Evolutionary conservation across 331 rosid species (phyloP), one percentile per base, ranked within the genome.

Genomic region (Pyrus hybrid): DNA sequence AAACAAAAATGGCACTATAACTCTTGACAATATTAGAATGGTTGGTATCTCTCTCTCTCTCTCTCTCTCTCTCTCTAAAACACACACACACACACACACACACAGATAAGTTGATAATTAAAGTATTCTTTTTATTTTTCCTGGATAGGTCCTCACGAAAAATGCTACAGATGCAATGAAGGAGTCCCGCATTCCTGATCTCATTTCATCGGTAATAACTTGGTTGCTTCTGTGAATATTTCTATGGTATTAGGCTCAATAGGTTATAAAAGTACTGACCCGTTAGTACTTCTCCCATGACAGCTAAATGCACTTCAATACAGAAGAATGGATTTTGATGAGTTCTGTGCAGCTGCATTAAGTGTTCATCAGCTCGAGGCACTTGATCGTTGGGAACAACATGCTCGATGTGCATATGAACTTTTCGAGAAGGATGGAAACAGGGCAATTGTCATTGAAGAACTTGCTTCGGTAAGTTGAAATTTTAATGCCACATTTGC

Each of bases 321-420:
- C 81, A 89, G 98, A 89, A 90, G 99, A 82, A 92, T 95, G 99
- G 98, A 95, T 77, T 95, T 90, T 83, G 98, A 92, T 78, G 99
- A 95, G 85, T 95, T 95, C 79, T 92, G 97, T 78, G 97, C 98
- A 0, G 93, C 99, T 86, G 87, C 97, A 26, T 78, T 88, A 71
- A 91, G 98, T 64, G 96, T 95, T 35, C 96, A 95, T 85, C 99
- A 95, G 89, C 93, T 95, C 12, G 99, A 92, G 87, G 99, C 98
- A 61, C 98, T 95, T 26, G 96, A 89, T 74, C 92, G 89, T 2
- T 95, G 99, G 99, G 99, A 95, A 65, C 97, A 91, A 73, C 98
- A 92, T 76, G 97, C 99, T 3, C 96, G 96, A 58, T 90, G 96
- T 73, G 98, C 98, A 12, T 95, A 90, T 66, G 99, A 95, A 75